These are phyloP conservation scores for Nevesoporus exiguus DNA, from an alignment of 768 basidiomycete genomes.

Conservation along the genomic window DNA sequence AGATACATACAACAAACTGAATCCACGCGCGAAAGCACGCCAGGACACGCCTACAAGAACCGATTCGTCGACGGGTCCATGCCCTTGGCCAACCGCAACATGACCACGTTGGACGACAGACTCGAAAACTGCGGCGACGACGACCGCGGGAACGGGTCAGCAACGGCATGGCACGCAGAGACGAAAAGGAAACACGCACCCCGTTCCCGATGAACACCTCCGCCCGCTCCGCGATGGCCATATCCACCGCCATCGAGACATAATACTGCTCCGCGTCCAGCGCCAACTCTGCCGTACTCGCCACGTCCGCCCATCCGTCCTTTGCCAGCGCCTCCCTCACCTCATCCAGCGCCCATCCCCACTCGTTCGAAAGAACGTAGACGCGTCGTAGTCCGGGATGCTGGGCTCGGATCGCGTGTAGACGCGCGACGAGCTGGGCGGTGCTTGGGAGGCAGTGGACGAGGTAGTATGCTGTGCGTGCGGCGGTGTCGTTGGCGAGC, in stretches of 20 bases:
- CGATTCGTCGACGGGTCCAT: constrained; percentile 37
- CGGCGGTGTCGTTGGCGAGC: constrained; percentile 2
- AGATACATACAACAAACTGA: too few relatives aligned
- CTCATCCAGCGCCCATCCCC: constrained; percentile 41
- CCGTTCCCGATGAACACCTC: constrained; percentile 63
- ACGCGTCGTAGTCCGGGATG: constrained; percentile 33
- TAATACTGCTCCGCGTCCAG: constrained; percentile 45
- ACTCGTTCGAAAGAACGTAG: constrained; percentile 51
- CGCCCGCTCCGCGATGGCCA: constrained; percentile 55
- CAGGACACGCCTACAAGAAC: constrained; percentile 33
- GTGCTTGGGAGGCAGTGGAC: constrained; percentile 41
- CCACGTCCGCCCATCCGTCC: constrained; percentile 52
- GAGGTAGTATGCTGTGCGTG: constrained; percentile 12
- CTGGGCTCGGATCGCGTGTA: constrained; percentile 36
- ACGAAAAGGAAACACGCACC: constrained; percentile 34
- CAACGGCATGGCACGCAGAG: too few relatives aligned
- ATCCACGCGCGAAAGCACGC: neutral
- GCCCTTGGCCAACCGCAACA: constrained; percentile 46
- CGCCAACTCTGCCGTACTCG: constrained; percentile 38
- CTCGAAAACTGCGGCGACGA: constrained; percentile 41
- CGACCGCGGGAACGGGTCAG: neutral
- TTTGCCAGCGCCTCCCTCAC: constrained; percentile 35
- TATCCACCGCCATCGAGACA: constrained; percentile 54
- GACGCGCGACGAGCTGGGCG: constrained; percentile 38
- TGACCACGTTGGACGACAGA: constrained; percentile 47